A percentile compares a stretch with the other conserved stretches of the same genome.
Evolutionary conservation across 2,329 filamentous ascomycete genomes (phyloP).

Genomic region (Xylariaceae sp.): DNA sequence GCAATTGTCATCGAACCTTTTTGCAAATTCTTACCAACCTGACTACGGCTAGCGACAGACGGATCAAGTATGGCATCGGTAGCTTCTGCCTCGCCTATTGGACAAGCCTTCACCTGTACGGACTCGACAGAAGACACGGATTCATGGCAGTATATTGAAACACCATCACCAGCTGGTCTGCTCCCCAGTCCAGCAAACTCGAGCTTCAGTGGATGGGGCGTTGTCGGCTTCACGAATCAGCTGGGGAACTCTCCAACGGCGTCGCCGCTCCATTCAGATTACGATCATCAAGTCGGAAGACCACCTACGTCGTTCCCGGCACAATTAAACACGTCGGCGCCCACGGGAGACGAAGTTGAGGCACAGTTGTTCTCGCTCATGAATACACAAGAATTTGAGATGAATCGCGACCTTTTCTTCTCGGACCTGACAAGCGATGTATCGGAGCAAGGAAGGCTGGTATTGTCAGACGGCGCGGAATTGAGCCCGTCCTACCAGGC

Average conservation of each 20-base stretch:
- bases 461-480: conserved; percentile 14
- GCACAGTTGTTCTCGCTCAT: conserved; percentile 9
- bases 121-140: conserved; percentile 34
- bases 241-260: conserved; percentile 34
- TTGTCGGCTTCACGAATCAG: conserved; percentile 40
- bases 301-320: conserved; percentile 34
- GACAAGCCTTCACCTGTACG: conserved; percentile 24
- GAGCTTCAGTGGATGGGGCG: conserved; percentile 50
- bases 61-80: conserved; percentile 31
- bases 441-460: too few species aligned
- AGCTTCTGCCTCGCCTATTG: conserved; percentile 31
- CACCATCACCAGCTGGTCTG: conserved; percentile 38
- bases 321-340: conserved; percentile 25
- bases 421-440: conserved; percentile 33
- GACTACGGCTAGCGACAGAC: neutral
- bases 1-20: neutral
- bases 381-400: conserved; percentile 35
- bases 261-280: conserved; percentile 44
- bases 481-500: conserved; percentile 23
- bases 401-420: conserved; percentile 41
- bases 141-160: conserved; percentile 34
- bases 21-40: neutral
- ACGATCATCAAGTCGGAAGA: conserved; percentile 34
- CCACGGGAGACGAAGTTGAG: conserved; percentile 28
- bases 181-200: conserved; percentile 50